Evolutionary conservation across 2,329 filamentous ascomycete species (phyloP).

Genomic region (Phoma sp.): DNA sequence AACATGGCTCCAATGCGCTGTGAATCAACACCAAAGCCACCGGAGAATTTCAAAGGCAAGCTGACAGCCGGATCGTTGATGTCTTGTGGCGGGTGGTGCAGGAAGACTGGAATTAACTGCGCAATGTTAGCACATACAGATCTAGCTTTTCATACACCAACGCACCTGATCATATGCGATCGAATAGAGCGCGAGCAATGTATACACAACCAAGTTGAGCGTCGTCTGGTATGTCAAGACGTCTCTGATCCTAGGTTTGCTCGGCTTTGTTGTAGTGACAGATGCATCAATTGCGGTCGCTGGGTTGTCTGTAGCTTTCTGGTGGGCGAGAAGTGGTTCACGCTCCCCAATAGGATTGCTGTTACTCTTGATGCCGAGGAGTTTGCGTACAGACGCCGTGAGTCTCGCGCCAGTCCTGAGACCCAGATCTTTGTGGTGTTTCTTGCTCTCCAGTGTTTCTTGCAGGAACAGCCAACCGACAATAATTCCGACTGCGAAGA

Average conservation of each 20-base stretch:
- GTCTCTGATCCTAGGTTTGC: slow-evolving; percentile 57
- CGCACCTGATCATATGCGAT: slow-evolving; percentile 78
- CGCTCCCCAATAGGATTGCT: slow-evolving; percentile 24
- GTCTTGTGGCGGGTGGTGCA: slow-evolving; percentile 72
- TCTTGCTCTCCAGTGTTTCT: slow-evolving; percentile 81
- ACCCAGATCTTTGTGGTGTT: slow-evolving; percentile 74
- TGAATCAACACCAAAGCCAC: slow-evolving; percentile 77
- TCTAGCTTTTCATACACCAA: neutral
- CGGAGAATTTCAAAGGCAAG: slow-evolving; percentile 80
- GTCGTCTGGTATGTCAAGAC: slow-evolving; percentile 77
- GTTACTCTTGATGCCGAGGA: slow-evolving; percentile 21
- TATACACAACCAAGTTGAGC: slow-evolving; percentile 78
- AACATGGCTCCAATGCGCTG: slow-evolving; percentile 84
- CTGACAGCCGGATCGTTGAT: slow-evolving; percentile 61
- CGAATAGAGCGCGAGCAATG: slow-evolving; percentile 79
- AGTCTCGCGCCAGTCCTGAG: slow-evolving; percentile 74
- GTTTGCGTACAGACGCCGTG: slow-evolving; percentile 34
- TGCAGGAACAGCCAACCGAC: slow-evolving; percentile 79
- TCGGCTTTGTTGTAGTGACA: slow-evolving; percentile 16
- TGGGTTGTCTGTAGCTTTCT: slow-evolving; percentile 28
- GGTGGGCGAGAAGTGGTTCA: slow-evolving; percentile 39
- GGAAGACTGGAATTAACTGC: slow-evolving; percentile 78
- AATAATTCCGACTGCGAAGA: slow-evolving; percentile 79
- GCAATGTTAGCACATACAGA: slow-evolving; percentile 10
- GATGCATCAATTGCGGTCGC: neutral